A percentile compares a stretch with the other conserved stretches of the same genome.
These are phyloP conservation scores for Saccharum spontaneum DNA, from an alignment of 176 grass and related monocot species.

Conservation along the genomic window DNA sequence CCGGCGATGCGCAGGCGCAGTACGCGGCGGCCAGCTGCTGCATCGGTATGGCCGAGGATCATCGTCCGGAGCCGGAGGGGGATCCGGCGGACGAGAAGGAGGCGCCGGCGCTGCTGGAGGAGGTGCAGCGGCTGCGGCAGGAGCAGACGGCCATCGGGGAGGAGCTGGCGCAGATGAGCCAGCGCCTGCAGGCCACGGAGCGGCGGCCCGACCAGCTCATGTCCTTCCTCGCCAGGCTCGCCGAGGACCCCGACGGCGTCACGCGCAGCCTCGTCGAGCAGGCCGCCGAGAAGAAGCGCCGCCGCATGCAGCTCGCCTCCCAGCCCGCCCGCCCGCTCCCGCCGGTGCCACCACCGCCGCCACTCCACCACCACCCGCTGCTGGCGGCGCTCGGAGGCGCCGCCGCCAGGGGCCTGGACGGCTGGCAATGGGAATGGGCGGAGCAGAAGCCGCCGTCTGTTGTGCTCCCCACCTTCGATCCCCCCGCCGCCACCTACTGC, in stretches of 20 bases:
- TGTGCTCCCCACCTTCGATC: slow-evolving; percentile 2
- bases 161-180: slow-evolving; percentile 60
- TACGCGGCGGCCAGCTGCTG: neutral
- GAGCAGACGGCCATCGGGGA: slow-evolving; percentile 61
- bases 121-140: slow-evolving; percentile 46
- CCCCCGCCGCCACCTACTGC: neutral
- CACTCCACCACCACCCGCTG: too few species aligned
- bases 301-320: neutral
- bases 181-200: slow-evolving; percentile 57
- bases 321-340: neutral
- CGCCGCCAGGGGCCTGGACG: neutral
- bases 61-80: neutral
- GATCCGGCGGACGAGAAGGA: neutral
- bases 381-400: too few species aligned
- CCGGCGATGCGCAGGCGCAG: neutral
- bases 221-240: slow-evolving; percentile 53
- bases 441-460: slow-evolving; percentile 3
- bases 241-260: slow-evolving; percentile 50
- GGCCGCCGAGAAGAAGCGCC: slow-evolving; percentile 49
- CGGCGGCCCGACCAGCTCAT: slow-evolving; percentile 60
- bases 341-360: neutral
- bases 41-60: neutral
- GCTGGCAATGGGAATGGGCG: slow-evolving; percentile 18
- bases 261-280: slow-evolving; percentile 37
- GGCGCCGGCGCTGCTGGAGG: slow-evolving; percentile 32